Conservation (phyloP, 2,329 filamentous ascomycete species). For the Scytalidium lignicola region DNA sequence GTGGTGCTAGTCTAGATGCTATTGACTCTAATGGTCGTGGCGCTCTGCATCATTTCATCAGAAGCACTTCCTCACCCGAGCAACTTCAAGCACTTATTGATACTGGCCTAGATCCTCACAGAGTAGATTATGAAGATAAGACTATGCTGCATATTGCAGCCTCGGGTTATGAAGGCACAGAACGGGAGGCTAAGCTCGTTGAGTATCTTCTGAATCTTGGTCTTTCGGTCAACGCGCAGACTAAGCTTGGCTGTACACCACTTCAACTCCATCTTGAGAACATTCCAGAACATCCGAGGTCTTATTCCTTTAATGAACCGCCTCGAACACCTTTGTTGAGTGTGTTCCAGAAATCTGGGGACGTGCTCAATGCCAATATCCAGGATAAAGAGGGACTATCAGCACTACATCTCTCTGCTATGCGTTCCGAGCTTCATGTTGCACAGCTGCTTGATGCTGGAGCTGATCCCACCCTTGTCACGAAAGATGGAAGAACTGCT, state of each 20-base stretch:
- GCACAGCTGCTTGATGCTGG: constrained; percentile 31
- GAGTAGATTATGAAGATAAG: constrained; percentile 5
- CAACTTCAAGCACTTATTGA: background rate
- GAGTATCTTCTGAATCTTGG: constrained; percentile 4
- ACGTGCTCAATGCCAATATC: constrained; percentile 8
- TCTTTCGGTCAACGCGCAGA: constrained; percentile 2
- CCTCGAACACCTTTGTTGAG: background rate
- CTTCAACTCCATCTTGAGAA: constrained; percentile 5
- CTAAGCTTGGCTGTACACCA: constrained; percentile 7
- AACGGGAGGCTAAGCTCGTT: background rate
- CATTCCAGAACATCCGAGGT: background rate
- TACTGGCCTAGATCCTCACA: constrained; percentile 2
- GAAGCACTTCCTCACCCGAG: background rate
- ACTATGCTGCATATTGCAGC: constrained; percentile 3
- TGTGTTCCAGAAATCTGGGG: constrained; percentile 5
- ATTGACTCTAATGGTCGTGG: constrained; percentile 1
- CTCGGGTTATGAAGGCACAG: background rate
- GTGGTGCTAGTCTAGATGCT: background rate
- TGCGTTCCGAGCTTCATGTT: constrained; percentile 16
- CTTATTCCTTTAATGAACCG: background rate
- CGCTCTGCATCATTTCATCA: constrained; percentile 2
- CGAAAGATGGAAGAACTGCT: constrained; percentile 29
- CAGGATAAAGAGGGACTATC: constrained; percentile 15
- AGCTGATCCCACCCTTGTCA: constrained; percentile 26
- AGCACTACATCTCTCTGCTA: constrained; percentile 18